phyloP scores from a whole-genome alignment of 2,329 filamentous ascomycete species.

The Talaromyces funiculosus region DNA sequence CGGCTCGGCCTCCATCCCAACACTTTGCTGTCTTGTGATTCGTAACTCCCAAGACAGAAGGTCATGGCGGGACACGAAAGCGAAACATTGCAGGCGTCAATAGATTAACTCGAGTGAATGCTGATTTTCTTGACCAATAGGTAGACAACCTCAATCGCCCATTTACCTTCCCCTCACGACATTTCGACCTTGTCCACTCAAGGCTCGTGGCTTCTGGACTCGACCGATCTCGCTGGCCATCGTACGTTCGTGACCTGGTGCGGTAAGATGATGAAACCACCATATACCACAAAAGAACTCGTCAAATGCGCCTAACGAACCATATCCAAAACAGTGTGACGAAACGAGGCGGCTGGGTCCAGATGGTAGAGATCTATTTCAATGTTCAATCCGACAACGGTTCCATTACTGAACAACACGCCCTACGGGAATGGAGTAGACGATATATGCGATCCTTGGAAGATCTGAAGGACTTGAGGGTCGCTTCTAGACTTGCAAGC shows the following conservation, averaged over 20 bases:
- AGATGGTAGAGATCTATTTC: constrained; percentile 82
- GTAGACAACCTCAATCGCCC: constrained; percentile 66
- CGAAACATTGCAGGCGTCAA: background rate
- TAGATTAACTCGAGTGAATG: background rate
- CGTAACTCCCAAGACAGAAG: background rate
- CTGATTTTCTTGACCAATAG: constrained; percentile 22
- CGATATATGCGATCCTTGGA: constrained; percentile 58
- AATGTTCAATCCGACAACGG: constrained; percentile 84
- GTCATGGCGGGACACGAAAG: background rate
- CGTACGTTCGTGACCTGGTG: constrained; percentile 71
- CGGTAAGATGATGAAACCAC: constrained; percentile 28
- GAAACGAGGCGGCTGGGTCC: constrained; percentile 74
- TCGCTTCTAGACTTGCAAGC: constrained; percentile 54
- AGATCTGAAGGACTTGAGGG: constrained; percentile 60
- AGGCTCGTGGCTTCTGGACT: constrained; percentile 58
- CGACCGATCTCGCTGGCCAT: constrained; percentile 64
- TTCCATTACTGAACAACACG: constrained; percentile 62
- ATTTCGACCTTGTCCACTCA: constrained; percentile 82
- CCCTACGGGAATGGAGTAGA: constrained; percentile 61
- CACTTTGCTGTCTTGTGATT: background rate
- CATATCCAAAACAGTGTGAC: constrained; percentile 37
- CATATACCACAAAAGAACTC: background rate
- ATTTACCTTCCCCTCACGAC: constrained; percentile 62
- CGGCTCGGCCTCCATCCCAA: background rate
- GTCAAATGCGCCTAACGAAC: constrained; percentile 2